phyloP scores from a whole-genome alignment of 306 rosid genomes.

The Malus fusca region DNA sequence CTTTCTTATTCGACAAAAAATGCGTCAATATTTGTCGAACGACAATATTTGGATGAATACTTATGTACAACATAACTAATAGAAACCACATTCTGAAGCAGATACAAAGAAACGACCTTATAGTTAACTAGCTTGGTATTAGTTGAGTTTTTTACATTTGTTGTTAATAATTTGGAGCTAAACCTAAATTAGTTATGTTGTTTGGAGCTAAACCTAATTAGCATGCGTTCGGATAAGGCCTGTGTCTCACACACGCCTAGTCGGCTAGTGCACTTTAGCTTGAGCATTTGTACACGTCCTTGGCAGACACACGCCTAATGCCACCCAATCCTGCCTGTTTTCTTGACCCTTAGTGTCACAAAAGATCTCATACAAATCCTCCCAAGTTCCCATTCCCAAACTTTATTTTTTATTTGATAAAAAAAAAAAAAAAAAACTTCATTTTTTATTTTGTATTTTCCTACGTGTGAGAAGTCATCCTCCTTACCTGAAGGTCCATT shows the following conservation, averaged over 20 bases:
- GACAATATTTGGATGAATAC: no score
- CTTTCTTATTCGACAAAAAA: no score
- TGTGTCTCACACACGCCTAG: conserved; percentile 18
- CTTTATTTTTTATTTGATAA: no score
- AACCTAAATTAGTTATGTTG: not conserved
- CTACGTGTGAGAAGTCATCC: no score
- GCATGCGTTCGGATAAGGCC: not conserved
- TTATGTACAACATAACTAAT: no score
- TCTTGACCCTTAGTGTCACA: not conserved
- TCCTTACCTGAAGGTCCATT: no score
- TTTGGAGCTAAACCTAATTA: not conserved
- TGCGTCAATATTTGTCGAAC: no score
- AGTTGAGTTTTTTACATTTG: not conserved
- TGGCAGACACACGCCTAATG: conserved; percentile 15
- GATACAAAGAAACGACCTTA: no score
- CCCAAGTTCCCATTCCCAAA: not conserved
- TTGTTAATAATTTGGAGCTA: not conserved
- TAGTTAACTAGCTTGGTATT: not conserved
- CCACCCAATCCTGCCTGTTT: not conserved
- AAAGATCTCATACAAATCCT: not conserved
- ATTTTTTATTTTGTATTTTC: no score
- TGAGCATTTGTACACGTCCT: not conserved
- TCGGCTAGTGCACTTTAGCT: not conserved
- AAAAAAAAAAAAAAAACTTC: no score
- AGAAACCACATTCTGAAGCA: no score